Conservation (phyloP, 257 asterid genomes). For the Parsonsia alboflavescens region DNA sequence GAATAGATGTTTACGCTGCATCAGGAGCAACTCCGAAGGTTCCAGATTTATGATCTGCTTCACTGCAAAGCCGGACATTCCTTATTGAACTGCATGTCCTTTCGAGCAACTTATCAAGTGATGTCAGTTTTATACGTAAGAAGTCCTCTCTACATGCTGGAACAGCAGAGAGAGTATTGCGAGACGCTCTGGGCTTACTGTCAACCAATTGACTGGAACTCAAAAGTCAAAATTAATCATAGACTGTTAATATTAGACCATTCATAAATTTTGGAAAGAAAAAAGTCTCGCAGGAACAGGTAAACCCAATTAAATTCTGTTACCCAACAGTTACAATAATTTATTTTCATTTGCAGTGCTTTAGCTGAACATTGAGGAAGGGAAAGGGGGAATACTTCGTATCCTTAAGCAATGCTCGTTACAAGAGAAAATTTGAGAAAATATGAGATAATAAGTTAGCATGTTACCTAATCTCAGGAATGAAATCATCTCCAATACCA, state of each 20-base stretch:
- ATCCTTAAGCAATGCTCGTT: not conserved
- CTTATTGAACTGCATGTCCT: constrained; percentile 75
- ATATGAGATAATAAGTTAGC: not conserved
- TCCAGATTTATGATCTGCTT: constrained; percentile 68
- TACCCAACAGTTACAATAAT: not conserved
- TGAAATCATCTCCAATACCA: constrained; percentile 81
- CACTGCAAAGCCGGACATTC: constrained; percentile 89
- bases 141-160: constrained; percentile 93
- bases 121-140: constrained; percentile 76
- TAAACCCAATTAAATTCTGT: not conserved
- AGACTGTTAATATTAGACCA: constrained; percentile 2
- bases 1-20: constrained; percentile 72
- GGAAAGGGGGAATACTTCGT: not conserved
- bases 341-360: not conserved
- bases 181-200: constrained; percentile 33
- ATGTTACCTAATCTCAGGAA: constrained; percentile 60
- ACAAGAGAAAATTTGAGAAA: too few relatives aligned
- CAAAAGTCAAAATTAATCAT: not conserved
- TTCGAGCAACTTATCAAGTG: constrained; percentile 85
- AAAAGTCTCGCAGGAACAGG: not conserved
- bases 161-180: constrained; percentile 54
- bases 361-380: not conserved
- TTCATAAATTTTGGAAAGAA: constrained; percentile 13
- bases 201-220: constrained; percentile 47
- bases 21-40: constrained; percentile 97